Evolutionary conservation across 805 yeast genomes (phyloP).

Genomic region (Ogataea populi-albae): DNA sequence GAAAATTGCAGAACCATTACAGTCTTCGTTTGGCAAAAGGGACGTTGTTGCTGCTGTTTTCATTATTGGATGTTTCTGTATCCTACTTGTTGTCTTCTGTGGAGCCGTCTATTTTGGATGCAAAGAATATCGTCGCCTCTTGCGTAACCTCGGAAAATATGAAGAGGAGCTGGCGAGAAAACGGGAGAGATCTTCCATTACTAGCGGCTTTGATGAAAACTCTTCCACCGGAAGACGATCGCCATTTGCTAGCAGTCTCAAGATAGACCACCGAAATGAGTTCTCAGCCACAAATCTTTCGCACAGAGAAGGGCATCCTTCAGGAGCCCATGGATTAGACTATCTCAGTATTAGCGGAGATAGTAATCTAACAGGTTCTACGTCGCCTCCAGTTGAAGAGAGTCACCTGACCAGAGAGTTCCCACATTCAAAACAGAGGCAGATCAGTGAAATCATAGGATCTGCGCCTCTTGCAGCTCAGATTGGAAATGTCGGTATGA

Average conservation of each 20-base stretch:
- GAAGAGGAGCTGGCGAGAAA: constrained; percentile 8
- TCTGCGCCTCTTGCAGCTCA: constrained; percentile 1
- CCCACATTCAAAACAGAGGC: background rate
- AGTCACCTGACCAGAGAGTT: too few species aligned
- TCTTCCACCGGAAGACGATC: background rate
- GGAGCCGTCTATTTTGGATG: constrained; percentile 18
- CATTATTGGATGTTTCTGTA: constrained; percentile 13
- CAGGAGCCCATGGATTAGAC: background rate
- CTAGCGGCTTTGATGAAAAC: background rate
- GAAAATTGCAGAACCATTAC: constrained; percentile 14
- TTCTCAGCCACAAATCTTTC: background rate
- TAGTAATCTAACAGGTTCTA: background rate
- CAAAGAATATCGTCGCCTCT: constrained; percentile 14
- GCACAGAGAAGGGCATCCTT: background rate
- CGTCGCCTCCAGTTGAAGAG: too few species aligned
- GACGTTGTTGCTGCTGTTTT: constrained; percentile 15
- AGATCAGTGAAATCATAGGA: background rate
- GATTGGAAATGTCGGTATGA: background rate
- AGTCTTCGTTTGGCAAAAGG: constrained; percentile 15
- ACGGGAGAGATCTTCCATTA: background rate
- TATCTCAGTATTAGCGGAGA: background rate
- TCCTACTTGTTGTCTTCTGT: constrained; percentile 13
- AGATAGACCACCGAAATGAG: background rate
- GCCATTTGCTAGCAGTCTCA: background rate
- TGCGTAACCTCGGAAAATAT: constrained; percentile 14